Evolutionary conservation across 2,329 filamentous ascomycete species (phyloP), one percentile per base, ranked within the genome.

Genomic region (Fusarium sp.): DNA sequence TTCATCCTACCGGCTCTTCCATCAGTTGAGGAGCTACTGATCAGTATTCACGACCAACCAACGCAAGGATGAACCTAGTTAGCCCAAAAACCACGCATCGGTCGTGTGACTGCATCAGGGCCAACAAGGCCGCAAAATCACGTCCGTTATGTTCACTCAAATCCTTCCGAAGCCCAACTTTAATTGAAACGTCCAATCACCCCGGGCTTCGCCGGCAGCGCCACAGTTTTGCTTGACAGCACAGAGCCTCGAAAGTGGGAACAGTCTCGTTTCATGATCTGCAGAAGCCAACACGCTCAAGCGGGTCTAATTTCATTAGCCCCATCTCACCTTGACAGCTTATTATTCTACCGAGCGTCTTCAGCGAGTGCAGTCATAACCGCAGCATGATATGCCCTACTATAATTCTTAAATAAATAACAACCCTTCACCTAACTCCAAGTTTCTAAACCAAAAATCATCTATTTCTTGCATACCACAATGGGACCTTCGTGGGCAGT

Each of bases 211-310:
- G 19, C 36, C 39, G 39, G 15, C 19, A 42, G 39, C 39, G 39
- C 39, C 39, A 24, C 39, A 42, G 14, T 42, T 14, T 11, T 9
- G 21, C 39, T 11, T n/a, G 7, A 24, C 7, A 50, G 34, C 34
- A 39, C 10, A 26, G 10, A 39, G 46, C 22, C 14, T 39, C 10
- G 33, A 22, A 39, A 38, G 33, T 50, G 33, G 46, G 46, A 28
- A 39, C 11, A n/a, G 46, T 19, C 33, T 19, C 17, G 46, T 50
- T 50, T 50, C 46, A 50, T 7, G 21, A 50, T 39, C 21, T 39
- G 24, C 33, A 50, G 38, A 22, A 19, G n/a, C 22, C 33, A 50
- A 15, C 13, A 49, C 13, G 45, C 19, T 17, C 22, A 11, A 7
- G 45, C 19, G 28, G 28, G 28, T 21, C 19, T 22, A 33, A 34